Conservation (phyloP, 2,329 filamentous ascomycete genomes). For the Pseudogymnoascus sp. region DNA sequence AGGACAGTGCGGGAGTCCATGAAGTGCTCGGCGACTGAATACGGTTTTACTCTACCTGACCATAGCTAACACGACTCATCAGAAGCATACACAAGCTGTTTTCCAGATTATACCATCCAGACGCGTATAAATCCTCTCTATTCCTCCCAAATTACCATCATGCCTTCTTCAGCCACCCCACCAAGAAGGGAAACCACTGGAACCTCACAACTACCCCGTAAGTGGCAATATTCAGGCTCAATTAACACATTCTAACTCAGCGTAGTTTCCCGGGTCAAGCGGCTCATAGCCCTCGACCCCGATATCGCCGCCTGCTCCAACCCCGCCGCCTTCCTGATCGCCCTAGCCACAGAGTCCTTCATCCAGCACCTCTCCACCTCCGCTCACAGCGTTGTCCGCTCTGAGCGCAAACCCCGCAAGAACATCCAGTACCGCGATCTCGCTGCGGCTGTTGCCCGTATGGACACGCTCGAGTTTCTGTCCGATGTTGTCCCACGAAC, state of each 20-base stretch:
- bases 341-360: conserved; percentile 91
- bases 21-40: background rate
- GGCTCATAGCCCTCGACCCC: conserved; percentile 82
- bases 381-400: conserved; percentile 77
- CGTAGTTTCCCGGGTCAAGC: conserved; percentile 86
- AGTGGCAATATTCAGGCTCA: conserved; percentile 31
- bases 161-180: conserved; percentile 80
- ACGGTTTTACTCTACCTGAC: background rate
- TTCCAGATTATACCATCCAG: background rate
- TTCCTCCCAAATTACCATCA: conserved; percentile 31
- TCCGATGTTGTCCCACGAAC: conserved; percentile 85
- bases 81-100: background rate
- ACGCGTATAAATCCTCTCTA: background rate
- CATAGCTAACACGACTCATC: background rate
- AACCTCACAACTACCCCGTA: conserved; percentile 75
- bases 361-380: conserved; percentile 83
- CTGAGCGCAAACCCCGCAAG: conserved; percentile 82
- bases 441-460: conserved; percentile 72
- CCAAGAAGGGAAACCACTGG: conserved; percentile 76
- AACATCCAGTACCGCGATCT: conserved; percentile 96
- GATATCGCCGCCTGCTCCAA: conserved; percentile 82
- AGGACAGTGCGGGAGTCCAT: background rate
- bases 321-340: conserved; percentile 89
- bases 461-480: conserved; percentile 92
- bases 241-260: conserved; percentile 13